A percentile compares a stretch with the other conserved stretches of the same genome.
These are phyloP conservation scores for Cystobasidium onofrii DNA, from an alignment of 768 basidiomycete species.

Conservation along the genomic window DNA sequence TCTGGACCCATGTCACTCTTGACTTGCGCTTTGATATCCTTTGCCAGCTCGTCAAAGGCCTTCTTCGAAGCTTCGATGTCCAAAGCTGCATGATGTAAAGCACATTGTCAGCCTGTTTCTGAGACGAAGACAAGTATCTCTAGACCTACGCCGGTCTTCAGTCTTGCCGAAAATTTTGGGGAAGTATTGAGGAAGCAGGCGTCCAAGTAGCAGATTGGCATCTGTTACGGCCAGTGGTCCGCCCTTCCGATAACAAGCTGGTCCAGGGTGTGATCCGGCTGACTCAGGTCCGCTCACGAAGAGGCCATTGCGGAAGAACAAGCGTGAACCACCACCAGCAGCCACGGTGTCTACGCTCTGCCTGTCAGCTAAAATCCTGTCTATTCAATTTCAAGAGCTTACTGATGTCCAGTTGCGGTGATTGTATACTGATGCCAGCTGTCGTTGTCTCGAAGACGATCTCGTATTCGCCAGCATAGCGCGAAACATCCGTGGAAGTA, in stretches of 20 bases:
- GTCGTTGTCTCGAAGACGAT: slow-evolving; percentile 92
- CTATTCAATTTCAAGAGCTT: no score
- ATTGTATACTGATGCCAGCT: slow-evolving; percentile 83
- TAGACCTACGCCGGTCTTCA: slow-evolving; percentile 60
- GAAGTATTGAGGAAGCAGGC: slow-evolving; percentile 81
- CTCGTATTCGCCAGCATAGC: slow-evolving; percentile 83
- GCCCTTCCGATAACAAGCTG: slow-evolving; percentile 82
- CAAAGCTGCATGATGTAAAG: slow-evolving; percentile 47
- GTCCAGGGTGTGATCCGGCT: slow-evolving; percentile 87
- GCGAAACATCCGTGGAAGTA: slow-evolving; percentile 89
- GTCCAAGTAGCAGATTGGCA: slow-evolving; percentile 80
- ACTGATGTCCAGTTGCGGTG: slow-evolving; percentile 88
- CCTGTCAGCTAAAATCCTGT: not conserved
- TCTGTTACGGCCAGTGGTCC: slow-evolving; percentile 88
- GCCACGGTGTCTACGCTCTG: slow-evolving; percentile 62
- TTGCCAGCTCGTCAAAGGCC: slow-evolving; percentile 61
- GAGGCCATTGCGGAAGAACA: slow-evolving; percentile 80
- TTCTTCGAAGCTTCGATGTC: slow-evolving; percentile 62
- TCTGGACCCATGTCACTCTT: slow-evolving; percentile 53
- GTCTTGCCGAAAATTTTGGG: slow-evolving; percentile 88
- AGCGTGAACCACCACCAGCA: slow-evolving; percentile 83
- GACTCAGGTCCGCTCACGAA: slow-evolving; percentile 87
- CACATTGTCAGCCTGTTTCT: not conserved
- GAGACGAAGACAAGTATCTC: not conserved
- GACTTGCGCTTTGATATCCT: slow-evolving; percentile 62